Evolutionary conservation across 164 flowering plant genomes (phyloP).

Genomic region (Vitis rupestris): DNA sequence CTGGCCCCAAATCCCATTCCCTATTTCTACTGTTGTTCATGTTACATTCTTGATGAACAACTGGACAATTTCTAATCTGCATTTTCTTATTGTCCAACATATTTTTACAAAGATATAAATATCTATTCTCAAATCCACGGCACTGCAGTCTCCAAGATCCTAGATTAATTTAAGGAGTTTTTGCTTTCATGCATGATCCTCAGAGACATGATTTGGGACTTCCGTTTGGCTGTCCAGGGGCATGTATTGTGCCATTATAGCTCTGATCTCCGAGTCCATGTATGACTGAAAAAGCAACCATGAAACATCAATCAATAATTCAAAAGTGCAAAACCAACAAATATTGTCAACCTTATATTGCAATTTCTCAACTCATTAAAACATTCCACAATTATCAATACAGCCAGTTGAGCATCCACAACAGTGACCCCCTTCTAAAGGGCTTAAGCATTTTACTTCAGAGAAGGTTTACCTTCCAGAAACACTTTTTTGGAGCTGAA

Average conservation of each 20-base stretch:
- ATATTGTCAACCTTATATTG: not conserved
- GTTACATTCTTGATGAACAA: constrained; percentile 8
- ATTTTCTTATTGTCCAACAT: constrained; percentile 9
- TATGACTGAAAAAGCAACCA: constrained; percentile 34
- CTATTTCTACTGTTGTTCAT: constrained; percentile 8
- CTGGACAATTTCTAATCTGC: constrained; percentile 5
- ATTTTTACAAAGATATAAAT: constrained; percentile 1
- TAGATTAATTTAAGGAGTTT: not conserved
- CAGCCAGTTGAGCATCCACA: not conserved
- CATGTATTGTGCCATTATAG: constrained; percentile 89
- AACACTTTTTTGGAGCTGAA: not conserved
- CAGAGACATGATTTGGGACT: constrained; percentile 53
- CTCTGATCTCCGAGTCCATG: constrained; percentile 85
- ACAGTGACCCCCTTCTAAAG: not conserved
- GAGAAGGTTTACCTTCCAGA: not conserved
- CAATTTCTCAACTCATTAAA: not conserved
- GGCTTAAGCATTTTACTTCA: not conserved
- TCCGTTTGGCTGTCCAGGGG: constrained; percentile 76
- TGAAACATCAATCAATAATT: not conserved
- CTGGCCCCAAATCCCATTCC: not conserved
- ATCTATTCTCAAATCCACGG: not conserved
- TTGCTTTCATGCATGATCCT: constrained; percentile 28
- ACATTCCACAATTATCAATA: not conserved
- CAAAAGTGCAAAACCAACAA: not conserved
- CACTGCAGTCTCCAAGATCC: not conserved